Conservation (phyloP, 2,329 filamentous ascomycete genomes). For the Xylariaceae sp. region DNA sequence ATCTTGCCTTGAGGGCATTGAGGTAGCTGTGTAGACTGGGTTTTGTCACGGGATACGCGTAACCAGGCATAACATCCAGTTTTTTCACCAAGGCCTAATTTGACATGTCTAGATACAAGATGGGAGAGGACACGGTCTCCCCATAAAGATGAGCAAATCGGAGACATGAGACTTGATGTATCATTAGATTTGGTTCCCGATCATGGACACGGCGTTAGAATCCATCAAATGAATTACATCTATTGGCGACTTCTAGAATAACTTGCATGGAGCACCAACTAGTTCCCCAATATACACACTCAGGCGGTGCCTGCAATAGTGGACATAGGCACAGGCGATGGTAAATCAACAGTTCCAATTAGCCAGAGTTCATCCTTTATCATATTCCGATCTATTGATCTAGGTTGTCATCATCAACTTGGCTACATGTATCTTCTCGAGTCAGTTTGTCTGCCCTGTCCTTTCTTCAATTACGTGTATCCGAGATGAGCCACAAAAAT, state of each 20-base stretch:
- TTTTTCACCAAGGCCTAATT: background rate
- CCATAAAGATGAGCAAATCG: conserved; percentile 4
- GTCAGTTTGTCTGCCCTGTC: conserved; percentile 9
- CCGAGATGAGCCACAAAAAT: background rate
- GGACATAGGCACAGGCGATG: too few species aligned
- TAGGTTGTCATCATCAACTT: conserved; percentile 24
- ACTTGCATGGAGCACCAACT: too few species aligned
- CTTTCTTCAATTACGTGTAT: conserved; percentile 2
- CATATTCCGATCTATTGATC: conserved; percentile 21
- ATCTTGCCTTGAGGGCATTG: background rate
- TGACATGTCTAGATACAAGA: background rate
- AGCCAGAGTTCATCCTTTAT: background rate
- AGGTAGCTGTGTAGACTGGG: background rate
- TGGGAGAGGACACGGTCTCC: background rate
- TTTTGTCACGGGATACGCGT: background rate
- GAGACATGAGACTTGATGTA: conserved; percentile 11
- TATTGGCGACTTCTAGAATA: too few species aligned
- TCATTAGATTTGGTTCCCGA: conserved; percentile 2
- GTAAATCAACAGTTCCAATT: too few species aligned
- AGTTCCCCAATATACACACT: too few species aligned
- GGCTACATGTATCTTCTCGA: conserved; percentile 17
- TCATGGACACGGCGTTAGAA: background rate
- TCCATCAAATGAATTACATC: background rate
- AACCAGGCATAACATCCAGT: background rate
- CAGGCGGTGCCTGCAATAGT: too few species aligned